phyloP scores from a whole-genome alignment of 441 rosid species.

The Brassica balearica region DNA sequence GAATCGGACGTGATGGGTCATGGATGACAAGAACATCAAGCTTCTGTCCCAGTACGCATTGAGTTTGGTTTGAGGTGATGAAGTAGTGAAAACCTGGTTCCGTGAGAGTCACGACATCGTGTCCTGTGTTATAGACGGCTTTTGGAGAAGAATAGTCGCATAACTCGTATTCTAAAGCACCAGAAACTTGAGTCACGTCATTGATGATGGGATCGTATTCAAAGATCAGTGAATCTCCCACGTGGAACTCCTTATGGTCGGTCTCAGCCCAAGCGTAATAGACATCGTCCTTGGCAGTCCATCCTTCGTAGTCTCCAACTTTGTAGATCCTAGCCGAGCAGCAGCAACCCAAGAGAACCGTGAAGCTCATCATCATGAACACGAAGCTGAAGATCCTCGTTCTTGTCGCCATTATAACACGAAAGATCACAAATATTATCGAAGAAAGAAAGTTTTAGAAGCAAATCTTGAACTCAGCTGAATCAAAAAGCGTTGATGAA shows the following conservation, averaged over 20 bases:
- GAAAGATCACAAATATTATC: background rate
- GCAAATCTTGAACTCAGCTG: background rate
- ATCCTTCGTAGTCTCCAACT: background rate
- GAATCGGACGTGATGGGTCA: background rate
- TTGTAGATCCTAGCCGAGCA: background rate
- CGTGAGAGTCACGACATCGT: background rate
- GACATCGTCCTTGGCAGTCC: background rate
- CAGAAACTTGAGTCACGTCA: background rate
- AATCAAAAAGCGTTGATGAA: background rate
- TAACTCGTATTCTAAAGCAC: background rate
- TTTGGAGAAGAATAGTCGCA: background rate
- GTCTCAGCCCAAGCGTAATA: background rate
- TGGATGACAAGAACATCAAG: background rate
- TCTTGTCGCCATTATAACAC: background rate
- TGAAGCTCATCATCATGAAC: background rate
- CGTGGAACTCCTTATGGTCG: background rate
- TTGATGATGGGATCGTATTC: background rate
- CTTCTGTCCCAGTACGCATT: background rate
- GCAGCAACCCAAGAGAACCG: background rate
- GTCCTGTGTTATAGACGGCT: background rate
- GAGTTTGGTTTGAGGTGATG: background rate
- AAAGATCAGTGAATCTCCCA: background rate
- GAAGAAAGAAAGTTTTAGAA: background rate
- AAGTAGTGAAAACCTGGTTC: background rate
- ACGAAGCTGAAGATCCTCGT: background rate